Conservation (phyloP, 2,329 filamentous ascomycete genomes). For the Penicillium nordicum region DNA sequence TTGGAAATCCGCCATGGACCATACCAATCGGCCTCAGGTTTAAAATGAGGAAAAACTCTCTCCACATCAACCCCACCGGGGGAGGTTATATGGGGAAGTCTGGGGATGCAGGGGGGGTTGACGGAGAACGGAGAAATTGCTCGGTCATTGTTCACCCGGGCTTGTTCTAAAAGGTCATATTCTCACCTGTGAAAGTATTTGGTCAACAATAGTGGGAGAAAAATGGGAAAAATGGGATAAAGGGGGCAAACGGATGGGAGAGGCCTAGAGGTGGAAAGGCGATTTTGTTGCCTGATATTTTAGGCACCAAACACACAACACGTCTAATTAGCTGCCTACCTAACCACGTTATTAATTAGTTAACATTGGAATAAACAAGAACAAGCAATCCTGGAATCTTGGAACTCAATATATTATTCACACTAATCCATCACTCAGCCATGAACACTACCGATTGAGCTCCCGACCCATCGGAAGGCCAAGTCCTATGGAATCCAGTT, state of each 20-base stretch:
- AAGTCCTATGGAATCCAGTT: no score
- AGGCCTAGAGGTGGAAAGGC: not conserved
- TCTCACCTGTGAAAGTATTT: not conserved
- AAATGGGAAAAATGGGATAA: not conserved
- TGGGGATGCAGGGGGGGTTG: conserved; percentile 1
- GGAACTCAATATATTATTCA: not conserved
- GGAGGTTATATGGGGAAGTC: conserved; percentile 3
- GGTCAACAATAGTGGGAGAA: no score
- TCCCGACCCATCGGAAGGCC: no score
- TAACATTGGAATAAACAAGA: not conserved
- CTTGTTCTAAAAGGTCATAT: not conserved
- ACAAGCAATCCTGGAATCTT: not conserved
- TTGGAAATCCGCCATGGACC: not conserved
- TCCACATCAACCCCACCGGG: not conserved
- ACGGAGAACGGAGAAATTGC: conserved; percentile 17
- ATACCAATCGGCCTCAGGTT: not conserved
- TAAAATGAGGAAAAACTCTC: not conserved
- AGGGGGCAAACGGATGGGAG: not conserved
- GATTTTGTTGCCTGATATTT: not conserved
- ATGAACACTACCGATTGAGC: not conserved
- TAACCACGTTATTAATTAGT: no score
- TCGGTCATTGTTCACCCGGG: conserved; percentile 20
- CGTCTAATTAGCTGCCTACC: not conserved
- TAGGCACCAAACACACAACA: not conserved
- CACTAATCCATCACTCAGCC: not conserved